Evolutionary conservation across 129 eudicot genomes (phyloP).

Genomic region (Tagetes patula): DNA sequence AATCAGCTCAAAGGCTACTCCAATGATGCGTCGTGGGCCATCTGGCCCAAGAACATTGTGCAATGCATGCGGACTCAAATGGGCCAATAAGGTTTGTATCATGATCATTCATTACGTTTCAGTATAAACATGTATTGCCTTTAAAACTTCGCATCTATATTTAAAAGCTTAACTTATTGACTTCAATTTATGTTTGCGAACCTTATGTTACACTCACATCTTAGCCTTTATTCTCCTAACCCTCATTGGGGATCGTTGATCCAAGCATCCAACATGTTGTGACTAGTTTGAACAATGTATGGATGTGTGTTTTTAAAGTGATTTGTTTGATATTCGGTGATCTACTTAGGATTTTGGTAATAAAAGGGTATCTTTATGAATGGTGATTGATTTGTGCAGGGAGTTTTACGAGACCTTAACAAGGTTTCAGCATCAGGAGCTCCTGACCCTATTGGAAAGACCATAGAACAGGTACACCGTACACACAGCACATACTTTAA

Average conservation of each 20-base stretch:
- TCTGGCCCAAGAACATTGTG: slow-evolving; percentile 95
- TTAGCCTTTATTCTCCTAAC: neutral
- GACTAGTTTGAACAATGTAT: neutral
- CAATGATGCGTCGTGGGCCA: slow-evolving; percentile 99
- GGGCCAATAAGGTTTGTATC: slow-evolving; percentile 85
- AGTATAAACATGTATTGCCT: neutral
- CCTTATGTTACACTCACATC: neutral
- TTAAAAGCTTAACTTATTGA: neutral
- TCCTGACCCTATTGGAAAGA: slow-evolving; percentile 50
- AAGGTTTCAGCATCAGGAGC: slow-evolving; percentile 54
- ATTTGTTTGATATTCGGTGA: neutral
- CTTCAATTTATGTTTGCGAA: neutral
- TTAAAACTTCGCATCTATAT: slow-evolving; percentile 9
- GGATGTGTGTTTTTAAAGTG: slow-evolving; percentile 1
- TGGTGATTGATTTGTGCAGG: slow-evolving; percentile 41
- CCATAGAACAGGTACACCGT: slow-evolving; percentile 45
- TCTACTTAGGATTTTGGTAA: neutral
- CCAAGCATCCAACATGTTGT: slow-evolving; percentile 15
- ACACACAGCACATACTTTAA: neutral
- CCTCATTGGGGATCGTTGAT: neutral
- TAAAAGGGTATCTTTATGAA: neutral
- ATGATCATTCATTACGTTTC: slow-evolving; percentile 2
- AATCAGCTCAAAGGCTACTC: slow-evolving; percentile 87
- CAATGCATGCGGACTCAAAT: slow-evolving; percentile 96
- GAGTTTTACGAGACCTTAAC: slow-evolving; percentile 73